Conservation (phyloP, 2,329 filamentous ascomycete genomes). For the Exserohilum rostratum region DNA sequence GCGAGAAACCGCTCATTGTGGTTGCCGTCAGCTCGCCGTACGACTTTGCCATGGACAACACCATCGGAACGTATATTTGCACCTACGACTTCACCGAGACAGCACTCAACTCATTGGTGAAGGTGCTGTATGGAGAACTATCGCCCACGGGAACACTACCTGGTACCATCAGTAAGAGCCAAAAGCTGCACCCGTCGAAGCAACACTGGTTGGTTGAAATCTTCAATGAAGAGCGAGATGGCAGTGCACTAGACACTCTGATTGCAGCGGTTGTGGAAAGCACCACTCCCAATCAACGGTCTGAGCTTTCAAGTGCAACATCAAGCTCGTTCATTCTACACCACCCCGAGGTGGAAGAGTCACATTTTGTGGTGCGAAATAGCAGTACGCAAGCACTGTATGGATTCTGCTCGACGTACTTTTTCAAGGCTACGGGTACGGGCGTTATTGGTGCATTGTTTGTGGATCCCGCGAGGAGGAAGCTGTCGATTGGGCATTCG, state of each 20-base stretch:
- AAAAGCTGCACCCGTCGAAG: constrained; percentile 84
- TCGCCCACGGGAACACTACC: constrained; percentile 62
- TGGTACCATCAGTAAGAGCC: constrained; percentile 82
- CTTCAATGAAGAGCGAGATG: constrained; percentile 81
- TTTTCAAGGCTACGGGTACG: constrained; percentile 69
- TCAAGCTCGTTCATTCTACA: constrained; percentile 78
- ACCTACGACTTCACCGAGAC: constrained; percentile 97
- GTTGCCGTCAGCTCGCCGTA: constrained; percentile 95
- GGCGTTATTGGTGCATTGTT: constrained; percentile 86
- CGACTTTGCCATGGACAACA: constrained; percentile 91
- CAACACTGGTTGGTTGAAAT: constrained; percentile 94
- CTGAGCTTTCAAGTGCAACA: constrained; percentile 70
- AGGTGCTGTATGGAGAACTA: constrained; percentile 80
- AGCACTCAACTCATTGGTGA: constrained; percentile 81
- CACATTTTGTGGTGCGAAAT: constrained; percentile 91
- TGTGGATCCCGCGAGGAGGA: constrained; percentile 84
- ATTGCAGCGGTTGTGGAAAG: constrained; percentile 72
- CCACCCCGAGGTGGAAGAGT: constrained; percentile 73
- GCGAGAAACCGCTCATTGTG: constrained; percentile 84
- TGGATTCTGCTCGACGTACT: constrained; percentile 91
- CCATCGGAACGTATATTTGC: constrained; percentile 90
- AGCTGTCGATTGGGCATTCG: constrained; percentile 87
- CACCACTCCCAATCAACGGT: constrained; percentile 69
- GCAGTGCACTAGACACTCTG: constrained; percentile 74
- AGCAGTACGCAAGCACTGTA: constrained; percentile 90